Evolutionary conservation across 768 basidiomycete species (phyloP).

Genomic region (Boletales sp.): DNA sequence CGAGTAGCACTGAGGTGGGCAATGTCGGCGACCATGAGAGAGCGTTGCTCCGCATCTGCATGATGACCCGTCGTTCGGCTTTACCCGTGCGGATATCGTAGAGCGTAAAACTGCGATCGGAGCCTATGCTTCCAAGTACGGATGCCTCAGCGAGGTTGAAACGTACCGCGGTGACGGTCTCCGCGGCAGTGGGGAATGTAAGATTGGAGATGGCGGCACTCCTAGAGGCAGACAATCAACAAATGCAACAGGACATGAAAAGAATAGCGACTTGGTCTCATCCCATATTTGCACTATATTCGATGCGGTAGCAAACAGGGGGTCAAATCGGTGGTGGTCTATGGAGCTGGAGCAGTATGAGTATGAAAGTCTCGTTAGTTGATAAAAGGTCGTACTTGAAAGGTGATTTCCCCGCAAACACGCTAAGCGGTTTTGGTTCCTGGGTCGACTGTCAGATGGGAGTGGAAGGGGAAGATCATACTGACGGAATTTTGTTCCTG

Average conservation of each 20-base stretch:
- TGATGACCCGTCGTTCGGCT: constrained; percentile 85
- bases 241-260: background rate
- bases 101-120: constrained; percentile 91
- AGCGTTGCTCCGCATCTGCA: constrained; percentile 92
- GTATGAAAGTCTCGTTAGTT: background rate
- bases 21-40: constrained; percentile 96
- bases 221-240: constrained; percentile 37
- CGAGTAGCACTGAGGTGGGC: constrained; percentile 86
- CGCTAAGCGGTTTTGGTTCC: constrained; percentile 59
- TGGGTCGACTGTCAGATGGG: constrained; percentile 9
- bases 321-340: constrained; percentile 87
- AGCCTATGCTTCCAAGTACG: constrained; percentile 91
- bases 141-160: constrained; percentile 96
- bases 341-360: constrained; percentile 58
- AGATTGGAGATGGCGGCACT: constrained; percentile 84
- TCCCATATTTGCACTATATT: constrained; percentile 97
- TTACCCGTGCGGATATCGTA: constrained; percentile 98
- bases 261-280: constrained; percentile 69
- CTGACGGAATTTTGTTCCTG: constrained; percentile 40
- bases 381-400: constrained; percentile 67
- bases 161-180: constrained; percentile 82
- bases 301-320: constrained; percentile 93
- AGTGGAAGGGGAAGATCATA: background rate
- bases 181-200: constrained; percentile 81
- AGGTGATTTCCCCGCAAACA: constrained; percentile 82